Base-by-base conservation (phyloP, 2,329 filamentous ascomycete species). In the Talaromyces marneffei region DNA sequence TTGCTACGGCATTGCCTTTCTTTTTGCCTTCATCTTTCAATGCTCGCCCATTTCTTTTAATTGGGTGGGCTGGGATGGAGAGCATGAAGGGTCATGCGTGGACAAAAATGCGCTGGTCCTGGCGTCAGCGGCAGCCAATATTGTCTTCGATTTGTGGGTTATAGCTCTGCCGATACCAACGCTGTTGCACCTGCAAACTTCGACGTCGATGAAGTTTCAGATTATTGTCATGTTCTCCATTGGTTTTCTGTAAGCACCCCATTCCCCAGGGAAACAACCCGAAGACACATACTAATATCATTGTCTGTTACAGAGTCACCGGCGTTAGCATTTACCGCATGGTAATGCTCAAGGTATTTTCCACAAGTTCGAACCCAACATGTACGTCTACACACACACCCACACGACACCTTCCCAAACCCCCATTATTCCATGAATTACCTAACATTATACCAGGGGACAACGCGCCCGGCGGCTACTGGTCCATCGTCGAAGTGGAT, bases 241-340 rank as follows among this genome's bases (percentile, higher is more conserved):
- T 18, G 56, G 56, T 9, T 46, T 48, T 10, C 20, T 58, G 56
- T 58, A 25, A 50, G 56, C 20, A 27, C 12, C 27, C 16, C 8
- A 7, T 50, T 37, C 9, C 9, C 2, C 35, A 9, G 25, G 1
- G 9, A n/a, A 12, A 4, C 20, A 23, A 35, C 20, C 14, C 20
- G 3, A 35, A 23, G 20, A 56, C 1, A 57, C 40, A 60, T 61
- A 6, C 23, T 46, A 27, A 46, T 46, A n/a, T 27, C 20, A 16
- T 48, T 18, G 46, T 29, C 1, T 27, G 35, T 57, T 12, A 52
- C 52, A 65, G 63, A 18, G 63, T 65, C 39, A 65, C 63, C 10
- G 63, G 62, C 9, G 63, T 65, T 20, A 62, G 63, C 59, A 62
- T 65, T 16, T 64, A 64, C 40, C 62, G 63, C 55, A 53, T 63